Evolutionary conservation across 2,329 filamentous ascomycete species (phyloP), one percentile per base, ranked within the genome.

Genomic region (Tolypocladium guangdongense): DNA sequence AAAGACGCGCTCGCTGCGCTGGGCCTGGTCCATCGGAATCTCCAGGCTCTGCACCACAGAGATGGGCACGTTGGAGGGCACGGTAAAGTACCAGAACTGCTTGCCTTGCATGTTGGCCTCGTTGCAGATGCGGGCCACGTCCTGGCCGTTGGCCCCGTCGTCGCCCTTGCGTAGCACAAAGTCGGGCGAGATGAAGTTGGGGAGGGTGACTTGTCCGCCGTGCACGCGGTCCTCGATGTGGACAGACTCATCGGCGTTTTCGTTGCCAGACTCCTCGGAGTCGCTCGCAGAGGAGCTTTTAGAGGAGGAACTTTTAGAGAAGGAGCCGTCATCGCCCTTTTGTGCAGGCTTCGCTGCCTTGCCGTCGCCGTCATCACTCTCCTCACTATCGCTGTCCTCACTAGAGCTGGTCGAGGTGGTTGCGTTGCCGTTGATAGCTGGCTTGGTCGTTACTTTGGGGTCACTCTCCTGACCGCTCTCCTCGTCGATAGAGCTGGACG

Each of bases 71-170:
- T 81, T 81, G 7, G 82, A 78, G 2, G 87, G 87, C 4, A 85
- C 83, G 11, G 84, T 88, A 60, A 91, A 88, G 66, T 90, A 88
- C 87, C 87, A 91, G 55, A 90, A 74, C 65, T 90, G 83, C 72
- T 89, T 90, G 57, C 84, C 84, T 53, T 82, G 72, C 8, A 85
- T 65, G 60, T 81, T 79, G 52, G 77, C 76, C 54, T 79, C 73
- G 61, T 73, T 77, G 60, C 87, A 82, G 52, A 85, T 68, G 24
- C 78, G 71, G 10, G 76, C 66, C 55, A 81, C 68, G 62, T 79
- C 70, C 60, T 76, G 66, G 63, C 72, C 64, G 24, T 65, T 68
- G 55, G 64, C 58, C n/a, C 64, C 63, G 46, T 66, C 64, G 30
- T 69, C 62, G 14, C 68, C 74, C 58, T 78, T 78, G 53, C 78